Base-by-base conservation (phyloP, 2,329 filamentous ascomycete species). In the Penicillium sp. region DNA sequence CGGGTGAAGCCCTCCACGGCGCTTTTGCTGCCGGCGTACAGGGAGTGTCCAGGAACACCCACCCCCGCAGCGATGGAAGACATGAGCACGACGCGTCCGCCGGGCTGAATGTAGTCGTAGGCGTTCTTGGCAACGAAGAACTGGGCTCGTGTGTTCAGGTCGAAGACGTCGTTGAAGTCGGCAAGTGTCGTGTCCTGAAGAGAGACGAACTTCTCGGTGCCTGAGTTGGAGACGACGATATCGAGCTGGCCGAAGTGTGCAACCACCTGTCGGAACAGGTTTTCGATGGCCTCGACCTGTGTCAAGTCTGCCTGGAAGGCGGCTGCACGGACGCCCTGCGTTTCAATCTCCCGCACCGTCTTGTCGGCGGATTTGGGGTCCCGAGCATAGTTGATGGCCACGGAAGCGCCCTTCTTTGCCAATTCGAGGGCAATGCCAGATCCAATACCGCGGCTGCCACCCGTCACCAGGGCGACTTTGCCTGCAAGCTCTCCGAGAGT, bases 1-100 rank as follows among this genome's bases (percentile, higher is more conserved):
- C 87, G 84, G 58, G 87, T 84, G 70, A 89, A 88, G 9, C 84
- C 85, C 71, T 89, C 87, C 53, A 89, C 84, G 32, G 87, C 82
- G 60, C 85, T 87, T 77, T 90, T 90, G 68, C 78, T 82, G 12
- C 82, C 86, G 20, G 86, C 86, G 76, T 90, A 90, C 42, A 90
- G 77, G 12, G 83, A 78, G 67, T 89, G 86, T 64, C 83, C 81
- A 53, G 83, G 83, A 15, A 89, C 84, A 42, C 80, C 84, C 66
- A 82, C 79, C 49, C 71, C 86, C 74, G 86, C 70, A 66, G 85
- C 70, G 68, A 88, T 88, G 50, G 80, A 85, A 27, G 79, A 81
- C 82, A 87, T 89, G 57, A 90, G 76, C 69, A 90, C 85, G 59
- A 91, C 80, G 40, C 87, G 78, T 28, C 87, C 87, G 49, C 86